Evolutionary conservation across 768 basidiomycete species (phyloP).

Genomic region (Amanita rubescens): DNA sequence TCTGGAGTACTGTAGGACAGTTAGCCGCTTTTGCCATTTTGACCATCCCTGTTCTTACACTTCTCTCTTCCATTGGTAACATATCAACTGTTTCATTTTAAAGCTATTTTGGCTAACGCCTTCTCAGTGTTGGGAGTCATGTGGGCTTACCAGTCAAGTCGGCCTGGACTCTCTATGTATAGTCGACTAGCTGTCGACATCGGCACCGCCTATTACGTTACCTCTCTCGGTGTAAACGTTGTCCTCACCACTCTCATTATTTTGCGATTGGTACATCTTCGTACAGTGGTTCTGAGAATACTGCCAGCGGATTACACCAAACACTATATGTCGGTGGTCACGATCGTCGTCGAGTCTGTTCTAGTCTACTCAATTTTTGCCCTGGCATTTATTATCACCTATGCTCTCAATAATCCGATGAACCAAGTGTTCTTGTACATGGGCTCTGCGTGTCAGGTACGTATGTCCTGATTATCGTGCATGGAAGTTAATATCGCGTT

Average conservation of each 20-base stretch:
- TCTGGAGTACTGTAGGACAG: constrained; percentile 27
- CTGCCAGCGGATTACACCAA: constrained; percentile 22
- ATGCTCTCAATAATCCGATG: constrained; percentile 22
- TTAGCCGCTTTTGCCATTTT: constrained; percentile 18
- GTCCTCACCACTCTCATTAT: constrained; percentile 25
- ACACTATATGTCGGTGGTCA: constrained; percentile 23
- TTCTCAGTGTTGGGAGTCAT: neutral
- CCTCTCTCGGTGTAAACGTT: constrained; percentile 25
- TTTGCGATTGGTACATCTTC: constrained; percentile 20
- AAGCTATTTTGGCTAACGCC: neutral
- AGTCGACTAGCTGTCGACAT: constrained; percentile 15
- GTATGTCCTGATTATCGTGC: neutral
- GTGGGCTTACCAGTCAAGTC: neutral
- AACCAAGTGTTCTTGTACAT: constrained; percentile 22
- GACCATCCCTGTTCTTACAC: constrained; percentile 21
- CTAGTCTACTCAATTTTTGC: constrained; percentile 26
- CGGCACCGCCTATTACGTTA: constrained; percentile 22
- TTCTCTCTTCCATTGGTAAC: constrained; percentile 23
- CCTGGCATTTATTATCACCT: constrained; percentile 25
- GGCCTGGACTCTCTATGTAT: constrained; percentile 23
- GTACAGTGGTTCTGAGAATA: constrained; percentile 16
- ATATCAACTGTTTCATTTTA: neutral
- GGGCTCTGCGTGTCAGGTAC: neutral
- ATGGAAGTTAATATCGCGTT: neutral
- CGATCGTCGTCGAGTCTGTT: constrained; percentile 30